phyloP scores from a whole-genome alignment of 2,329 filamentous ascomycete species.

The Capronia americana region DNA sequence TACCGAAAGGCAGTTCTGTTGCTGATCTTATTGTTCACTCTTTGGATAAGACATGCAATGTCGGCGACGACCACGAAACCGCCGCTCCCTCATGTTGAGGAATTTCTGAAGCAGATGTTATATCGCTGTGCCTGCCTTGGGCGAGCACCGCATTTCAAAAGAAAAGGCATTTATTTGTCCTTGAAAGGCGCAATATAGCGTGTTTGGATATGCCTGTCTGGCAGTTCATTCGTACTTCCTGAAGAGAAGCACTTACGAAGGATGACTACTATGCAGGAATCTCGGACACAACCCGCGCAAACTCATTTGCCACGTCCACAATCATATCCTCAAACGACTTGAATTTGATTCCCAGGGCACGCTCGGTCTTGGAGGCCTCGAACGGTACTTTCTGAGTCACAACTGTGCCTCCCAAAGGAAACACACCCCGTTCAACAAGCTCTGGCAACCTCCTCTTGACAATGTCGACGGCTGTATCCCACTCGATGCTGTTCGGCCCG shows the following conservation, averaged over 20 bases:
- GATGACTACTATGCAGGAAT: background rate
- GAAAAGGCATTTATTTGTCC: background rate
- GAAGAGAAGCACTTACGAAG: background rate
- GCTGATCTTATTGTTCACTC: background rate
- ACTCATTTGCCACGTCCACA: conserved; percentile 3
- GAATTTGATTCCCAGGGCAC: conserved; percentile 13
- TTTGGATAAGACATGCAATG: background rate
- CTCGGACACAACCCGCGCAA: background rate
- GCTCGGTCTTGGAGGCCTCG: conserved; percentile 8
- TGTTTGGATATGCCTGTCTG: background rate
- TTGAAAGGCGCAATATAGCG: background rate
- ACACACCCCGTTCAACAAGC: conserved; percentile 17
- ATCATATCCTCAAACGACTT: conserved; percentile 8
- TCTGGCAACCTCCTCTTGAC: conserved; percentile 11
- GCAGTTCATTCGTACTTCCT: background rate
- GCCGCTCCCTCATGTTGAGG: background rate
- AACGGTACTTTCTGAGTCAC: background rate
- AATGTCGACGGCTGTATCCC: conserved; percentile 46
- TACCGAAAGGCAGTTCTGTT: background rate
- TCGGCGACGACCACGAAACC: background rate
- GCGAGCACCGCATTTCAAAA: background rate
- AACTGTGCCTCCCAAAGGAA: background rate
- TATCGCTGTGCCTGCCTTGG: too few species aligned
- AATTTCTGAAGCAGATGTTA: background rate
- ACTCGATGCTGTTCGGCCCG: conserved; percentile 30